These are phyloP conservation scores for Obelidium mucronatum DNA, from an alignment of 192 early-diverging fungal species.

Conservation along the genomic window DNA sequence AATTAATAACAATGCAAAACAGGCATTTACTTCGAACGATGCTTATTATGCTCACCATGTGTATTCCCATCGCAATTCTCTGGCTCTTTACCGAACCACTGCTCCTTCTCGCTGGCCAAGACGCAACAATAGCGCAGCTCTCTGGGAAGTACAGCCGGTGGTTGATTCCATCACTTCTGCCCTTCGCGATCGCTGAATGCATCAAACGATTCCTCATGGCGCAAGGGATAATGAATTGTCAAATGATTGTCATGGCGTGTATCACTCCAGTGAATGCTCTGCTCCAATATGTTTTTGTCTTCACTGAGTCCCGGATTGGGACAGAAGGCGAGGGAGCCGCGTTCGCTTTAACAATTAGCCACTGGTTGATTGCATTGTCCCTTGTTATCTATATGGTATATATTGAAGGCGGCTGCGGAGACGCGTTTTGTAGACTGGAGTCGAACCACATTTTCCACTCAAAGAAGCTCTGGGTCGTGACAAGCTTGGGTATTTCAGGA, in stretches of 20 bases:
- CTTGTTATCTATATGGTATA: conserved; percentile 66
- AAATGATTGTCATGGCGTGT: conserved; percentile 63
- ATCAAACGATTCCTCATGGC: conserved; percentile 86
- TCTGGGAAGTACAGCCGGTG: conserved; percentile 74
- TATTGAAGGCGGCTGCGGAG: conserved; percentile 65
- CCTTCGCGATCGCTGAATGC: conserved; percentile 83
- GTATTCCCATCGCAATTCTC: conserved; percentile 72
- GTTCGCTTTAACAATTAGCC: conserved; percentile 75
- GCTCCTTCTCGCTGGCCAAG: conserved; percentile 77
- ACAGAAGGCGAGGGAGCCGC: conserved; percentile 78
- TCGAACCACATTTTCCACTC: conserved; percentile 60
- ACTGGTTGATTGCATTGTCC: conserved; percentile 73
- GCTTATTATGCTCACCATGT: conserved; percentile 72
- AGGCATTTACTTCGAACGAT: conserved; percentile 71
- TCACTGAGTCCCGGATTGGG: conserved; percentile 72
- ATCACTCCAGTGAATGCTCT: conserved; percentile 75
- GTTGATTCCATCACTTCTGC: conserved; percentile 74
- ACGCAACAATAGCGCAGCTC: conserved; percentile 68
- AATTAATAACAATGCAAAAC: background rate
- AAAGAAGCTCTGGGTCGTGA: conserved; percentile 16
- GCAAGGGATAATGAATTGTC: conserved; percentile 63
- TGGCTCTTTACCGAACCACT: conserved; percentile 77
- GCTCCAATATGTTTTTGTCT: conserved; percentile 82
- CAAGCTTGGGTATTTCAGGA: conserved; percentile 78
- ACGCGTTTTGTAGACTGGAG: conserved; percentile 90